Conservation (phyloP, 768 basidiomycete species). For the Sporobolomyces roseus region DNA sequence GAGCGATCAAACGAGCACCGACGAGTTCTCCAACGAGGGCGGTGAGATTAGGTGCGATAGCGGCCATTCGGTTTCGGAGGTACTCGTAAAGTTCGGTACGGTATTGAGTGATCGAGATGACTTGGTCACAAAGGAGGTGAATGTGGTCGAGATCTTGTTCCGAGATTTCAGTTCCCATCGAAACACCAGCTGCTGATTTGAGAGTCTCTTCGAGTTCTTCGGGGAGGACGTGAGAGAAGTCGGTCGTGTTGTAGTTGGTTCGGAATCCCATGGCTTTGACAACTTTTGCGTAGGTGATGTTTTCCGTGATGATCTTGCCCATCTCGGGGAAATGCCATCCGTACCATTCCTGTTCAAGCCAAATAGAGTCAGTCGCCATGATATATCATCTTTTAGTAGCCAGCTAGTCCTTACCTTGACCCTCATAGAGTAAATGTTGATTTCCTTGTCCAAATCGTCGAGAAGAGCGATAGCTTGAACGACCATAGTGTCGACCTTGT, state of each 20-base stretch:
- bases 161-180: constrained; percentile 99
- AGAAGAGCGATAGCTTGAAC: constrained; percentile 97
- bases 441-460: constrained; percentile 98
- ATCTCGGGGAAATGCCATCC: constrained; percentile 99
- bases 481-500: constrained; percentile 99
- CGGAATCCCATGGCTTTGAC: constrained; percentile 93
- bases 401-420: constrained; percentile 66
- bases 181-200: constrained; percentile 93
- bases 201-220: constrained; percentile 94
- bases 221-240: constrained; percentile 83
- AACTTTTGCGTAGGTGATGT: constrained; percentile 91
- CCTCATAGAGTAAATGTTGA: constrained; percentile 99
- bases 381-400: no score
- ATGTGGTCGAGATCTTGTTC: constrained; percentile 96
- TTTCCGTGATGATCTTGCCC: constrained; percentile 96
- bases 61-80: constrained; percentile 94
- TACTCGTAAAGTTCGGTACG: constrained; percentile 93
- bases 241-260: constrained; percentile 80
- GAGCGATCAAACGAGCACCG: constrained; percentile 67
- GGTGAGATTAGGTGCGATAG: constrained; percentile 95
- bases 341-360: constrained; percentile 82
- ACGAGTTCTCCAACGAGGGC: constrained; percentile 75
- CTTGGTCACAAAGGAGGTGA: constrained; percentile 92
- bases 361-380: constrained; percentile 4
- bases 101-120: constrained; percentile 93